Conservation (phyloP, 345 rosid genomes). For the Hypericum perforatum region DNA sequence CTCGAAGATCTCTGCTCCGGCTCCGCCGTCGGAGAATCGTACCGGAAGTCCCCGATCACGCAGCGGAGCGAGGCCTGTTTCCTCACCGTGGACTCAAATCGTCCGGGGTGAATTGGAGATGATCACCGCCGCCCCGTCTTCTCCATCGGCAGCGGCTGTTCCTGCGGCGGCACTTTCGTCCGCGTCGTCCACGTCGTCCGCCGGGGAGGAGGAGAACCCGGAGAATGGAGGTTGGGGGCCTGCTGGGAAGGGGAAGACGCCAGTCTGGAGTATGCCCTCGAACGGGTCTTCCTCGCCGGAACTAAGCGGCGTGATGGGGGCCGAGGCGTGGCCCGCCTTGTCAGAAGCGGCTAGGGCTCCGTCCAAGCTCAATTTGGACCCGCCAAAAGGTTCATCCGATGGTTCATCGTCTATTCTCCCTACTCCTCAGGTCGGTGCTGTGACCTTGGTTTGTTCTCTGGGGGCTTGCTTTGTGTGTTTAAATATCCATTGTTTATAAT, state of each 20-base stretch:
- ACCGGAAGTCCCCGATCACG: constrained; percentile 18
- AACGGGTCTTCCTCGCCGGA: constrained; percentile 32
- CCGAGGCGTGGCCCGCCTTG: constrained; percentile 57
- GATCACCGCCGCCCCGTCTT: neutral
- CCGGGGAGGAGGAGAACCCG: constrained; percentile 29
- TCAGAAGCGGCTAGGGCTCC: constrained; percentile 37
- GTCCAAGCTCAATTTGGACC: constrained; percentile 28
- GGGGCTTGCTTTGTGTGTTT: neutral
- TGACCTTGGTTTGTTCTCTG: neutral
- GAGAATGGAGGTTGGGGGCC: constrained; percentile 23
- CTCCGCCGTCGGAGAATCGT: too few species aligned
- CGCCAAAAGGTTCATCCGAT: constrained; percentile 31
- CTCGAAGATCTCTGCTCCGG: too few species aligned
- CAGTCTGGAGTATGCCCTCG: constrained; percentile 65
- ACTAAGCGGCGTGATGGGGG: constrained; percentile 48
- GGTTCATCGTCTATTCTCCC: constrained; percentile 30
- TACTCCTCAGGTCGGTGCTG: constrained; percentile 28
- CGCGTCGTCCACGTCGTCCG: constrained; percentile 16
- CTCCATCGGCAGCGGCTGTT: constrained; percentile 7
- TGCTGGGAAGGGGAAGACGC: constrained; percentile 50
- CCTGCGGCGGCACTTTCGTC: constrained; percentile 8
- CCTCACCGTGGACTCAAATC: constrained; percentile 42
- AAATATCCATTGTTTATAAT: neutral
- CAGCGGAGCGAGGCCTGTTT: constrained; percentile 3
- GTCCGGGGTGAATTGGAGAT: constrained; percentile 33